Conservation (phyloP, 2,329 filamentous ascomycete species). For the Purpureocillium takamizusanense region DNA sequence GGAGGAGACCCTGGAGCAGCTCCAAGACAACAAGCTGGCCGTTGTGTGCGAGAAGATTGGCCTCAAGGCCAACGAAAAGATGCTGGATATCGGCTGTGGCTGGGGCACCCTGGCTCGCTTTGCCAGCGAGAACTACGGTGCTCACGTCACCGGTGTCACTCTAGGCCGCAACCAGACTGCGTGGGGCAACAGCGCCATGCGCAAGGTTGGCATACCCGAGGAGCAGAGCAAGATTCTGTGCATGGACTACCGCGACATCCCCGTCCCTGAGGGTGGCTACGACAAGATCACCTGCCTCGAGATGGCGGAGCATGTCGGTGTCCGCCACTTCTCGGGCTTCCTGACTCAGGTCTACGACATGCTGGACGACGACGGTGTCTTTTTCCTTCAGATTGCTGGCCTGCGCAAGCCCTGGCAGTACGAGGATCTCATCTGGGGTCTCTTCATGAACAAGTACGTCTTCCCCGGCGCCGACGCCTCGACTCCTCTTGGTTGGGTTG, state of each 20-base stretch:
- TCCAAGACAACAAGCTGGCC: conserved; percentile 95
- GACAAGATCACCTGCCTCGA: conserved; percentile 96
- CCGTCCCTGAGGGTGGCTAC: conserved; percentile 60
- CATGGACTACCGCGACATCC: conserved; percentile 95
- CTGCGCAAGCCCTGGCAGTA: conserved; percentile 95
- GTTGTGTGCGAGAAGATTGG: conserved; percentile 94
- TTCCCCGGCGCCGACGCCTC: conserved; percentile 96
- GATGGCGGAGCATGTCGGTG: conserved; percentile 98
- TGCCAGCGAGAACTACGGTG: conserved; percentile 85
- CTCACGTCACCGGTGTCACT: conserved; percentile 79
- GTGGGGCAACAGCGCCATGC: conserved; percentile 88
- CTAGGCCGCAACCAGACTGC: conserved; percentile 93
- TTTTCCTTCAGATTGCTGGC: conserved; percentile 94
- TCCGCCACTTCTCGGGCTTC: conserved; percentile 77
- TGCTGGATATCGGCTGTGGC: conserved; percentile 94
- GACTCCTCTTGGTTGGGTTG: conserved; percentile 80
- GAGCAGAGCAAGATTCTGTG: conserved; percentile 87
- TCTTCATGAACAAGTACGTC: conserved; percentile 99
- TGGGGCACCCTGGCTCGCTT: conserved; percentile 96
- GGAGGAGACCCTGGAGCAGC: conserved; percentile 87
- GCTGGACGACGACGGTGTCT: conserved; percentile 91
- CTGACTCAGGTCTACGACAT: conserved; percentile 84
- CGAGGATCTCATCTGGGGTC: conserved; percentile 93
- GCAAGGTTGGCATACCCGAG: conserved; percentile 72
- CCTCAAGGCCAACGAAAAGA: conserved; percentile 66